Base-by-base conservation (phyloP, 1,284 basidiomycete genomes). In the Ustilago nuda region DNA sequence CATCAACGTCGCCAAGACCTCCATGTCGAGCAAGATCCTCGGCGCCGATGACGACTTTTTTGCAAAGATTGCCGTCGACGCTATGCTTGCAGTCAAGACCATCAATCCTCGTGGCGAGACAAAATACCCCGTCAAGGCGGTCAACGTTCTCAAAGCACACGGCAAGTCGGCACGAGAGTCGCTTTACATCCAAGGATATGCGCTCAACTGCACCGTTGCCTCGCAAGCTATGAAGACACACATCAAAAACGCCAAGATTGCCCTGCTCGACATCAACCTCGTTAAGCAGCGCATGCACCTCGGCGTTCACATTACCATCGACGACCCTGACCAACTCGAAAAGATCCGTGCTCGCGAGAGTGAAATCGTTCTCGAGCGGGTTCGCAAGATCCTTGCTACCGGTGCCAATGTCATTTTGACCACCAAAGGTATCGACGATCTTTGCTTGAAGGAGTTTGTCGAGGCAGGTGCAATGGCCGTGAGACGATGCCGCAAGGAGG, bases 401-500 rank as follows among this genome's bases (percentile, higher is more conserved):
- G 97, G 97, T 58, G 97, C 97, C 50, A 99, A 99, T 83, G 97
- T 99, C 71, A 91, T 99, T 53, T 88, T 99, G 64, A 99, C 97
- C 32, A 99, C 97, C 41, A 99, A 99, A 87, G 97, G 97, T 56
- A 99, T 99, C 81, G 97, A 99, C 84, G 97, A 99, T 85, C 89
- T 99, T 36, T 97, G 95, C 86, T 88, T 99, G 82, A 99, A 99
- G 87, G 97, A 99, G 88, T 99, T 99, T 84, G 94, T 99, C 63
- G 97, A 99, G 88, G 96, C 95, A 15, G 97, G 97, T 48, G 97
- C 96, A 0, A 99, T 99, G 93, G 97, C 95, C 45, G 97, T 99
- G 61, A 92, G 97, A 76, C 90, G 97, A 82, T 99, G 97, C 89
- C 91, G 93, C 85, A 99, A 99, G 87, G 97, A 99, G 86, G 97